Base-by-base conservation (phyloP, 257 asterid genomes). In the Solanum lycopersicoides region DNA sequence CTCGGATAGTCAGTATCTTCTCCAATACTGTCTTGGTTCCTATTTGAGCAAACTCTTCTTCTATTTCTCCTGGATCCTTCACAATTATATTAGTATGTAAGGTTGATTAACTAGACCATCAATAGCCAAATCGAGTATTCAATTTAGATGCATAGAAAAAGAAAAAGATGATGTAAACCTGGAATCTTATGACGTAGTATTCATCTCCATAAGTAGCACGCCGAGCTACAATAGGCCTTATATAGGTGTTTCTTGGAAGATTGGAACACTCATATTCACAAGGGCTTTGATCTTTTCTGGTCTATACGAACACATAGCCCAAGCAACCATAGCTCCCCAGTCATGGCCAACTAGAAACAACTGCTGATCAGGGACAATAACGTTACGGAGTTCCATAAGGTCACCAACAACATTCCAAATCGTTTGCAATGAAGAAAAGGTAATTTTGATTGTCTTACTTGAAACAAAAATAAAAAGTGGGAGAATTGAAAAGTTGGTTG, bases 401-500 rank as follows among this genome's bases (percentile, higher is more conserved):
- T 96, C 98, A n/a, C 98, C 98, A 65, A 94, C 96, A 30, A 94
- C 12, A 87, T 93, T 53, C 10, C 18, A 18, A 53, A 6, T 53
- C 63, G n/a, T 53, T 53, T 18, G 63, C 63, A 53, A 7, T 53
- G n/a, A 53, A 53, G 0, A 2, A 28, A 28, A 28, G 18, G 74
- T 66, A 18, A 18, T 11, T 18, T 53, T 53, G 10, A 18, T 66
- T 28, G 37, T 10, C 9, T 66, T 12, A 25, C 35, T 25, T n/a
- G 73, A 25, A 65, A 65, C 35, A 11, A 25, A 25, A 12, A 25
- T 65, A 65, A 65, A n/a, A 25, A 65, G 9, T 65, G 5, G 15
- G 18, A 65, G 4, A 65, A 65, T 60, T 21, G 28, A 59, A 3
- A 59, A 59, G 4, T 5, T 9, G 10, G 4, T 9, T 53, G 4